Evolutionary conservation across 179 eudicot genomes (phyloP).

Genomic region (Carnegiea gigantea): DNA sequence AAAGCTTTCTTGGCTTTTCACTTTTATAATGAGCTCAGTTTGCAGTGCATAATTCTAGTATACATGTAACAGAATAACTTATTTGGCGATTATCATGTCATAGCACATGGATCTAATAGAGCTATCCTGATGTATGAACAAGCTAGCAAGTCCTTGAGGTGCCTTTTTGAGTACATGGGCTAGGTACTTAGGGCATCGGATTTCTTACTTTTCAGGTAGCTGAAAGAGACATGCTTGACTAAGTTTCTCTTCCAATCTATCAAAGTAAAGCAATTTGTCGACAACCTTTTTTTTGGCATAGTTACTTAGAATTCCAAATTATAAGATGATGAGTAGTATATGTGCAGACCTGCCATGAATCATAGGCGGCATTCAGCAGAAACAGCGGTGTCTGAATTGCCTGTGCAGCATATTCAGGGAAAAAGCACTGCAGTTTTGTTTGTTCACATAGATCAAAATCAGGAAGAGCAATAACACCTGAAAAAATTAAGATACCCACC

Average conservation of each 20-base stretch:
- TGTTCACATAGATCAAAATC: neutral
- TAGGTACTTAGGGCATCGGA: no score
- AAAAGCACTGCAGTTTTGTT: conserved; percentile 58
- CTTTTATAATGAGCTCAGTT: neutral
- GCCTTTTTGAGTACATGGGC: neutral
- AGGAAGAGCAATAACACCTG: no score
- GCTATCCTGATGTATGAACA: neutral
- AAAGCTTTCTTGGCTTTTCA: neutral
- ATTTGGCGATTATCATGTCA: no score
- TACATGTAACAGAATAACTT: neutral
- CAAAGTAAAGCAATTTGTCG: no score
- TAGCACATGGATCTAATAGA: neutral
- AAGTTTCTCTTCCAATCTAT: no score
- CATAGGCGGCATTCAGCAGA: conserved; percentile 76
- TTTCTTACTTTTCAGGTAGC: no score
- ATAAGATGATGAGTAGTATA: neutral
- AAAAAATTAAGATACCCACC: neutral
- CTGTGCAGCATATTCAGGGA: conserved; percentile 65
- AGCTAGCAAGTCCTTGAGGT: neutral
- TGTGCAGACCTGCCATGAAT: conserved; percentile 77
- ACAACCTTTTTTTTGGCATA: no score
- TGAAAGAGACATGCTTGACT: no score
- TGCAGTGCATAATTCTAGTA: neutral
- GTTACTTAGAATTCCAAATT: no score
- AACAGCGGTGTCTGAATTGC: conserved; percentile 64